Evolutionary conservation across 257 asterid species (phyloP), one percentile per base, ranked within the genome.

Genomic region (Lycium ferocissimum): DNA sequence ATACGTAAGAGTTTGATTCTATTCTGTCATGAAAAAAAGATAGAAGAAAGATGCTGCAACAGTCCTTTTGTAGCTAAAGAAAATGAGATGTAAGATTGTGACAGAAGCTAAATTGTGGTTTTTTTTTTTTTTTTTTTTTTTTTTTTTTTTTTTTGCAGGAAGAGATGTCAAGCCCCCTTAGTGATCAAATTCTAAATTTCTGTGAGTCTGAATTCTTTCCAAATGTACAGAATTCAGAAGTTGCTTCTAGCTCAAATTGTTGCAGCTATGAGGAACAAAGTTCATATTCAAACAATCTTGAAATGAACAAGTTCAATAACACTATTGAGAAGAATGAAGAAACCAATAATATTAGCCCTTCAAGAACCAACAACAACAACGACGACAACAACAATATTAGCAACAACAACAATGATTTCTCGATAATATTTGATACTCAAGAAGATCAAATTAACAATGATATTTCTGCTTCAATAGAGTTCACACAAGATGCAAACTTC

Each of bases 401-500:
- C 76, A 82, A 59, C 18, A 83, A 76, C 82, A 84, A 70, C 3
- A 80, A 81, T 80, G 89, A 80, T 73, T 85, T 89, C 1, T 87
- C 93, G 5, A 83, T 89, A 20, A 66, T 91, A n/a, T 91, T 91
- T 82, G 95, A 90, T 85, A 45, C 88, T 14, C 67, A 88, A 1
- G 91, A 91, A 7, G 97, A 93, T 49, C 66, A 78, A 53, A 61
- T 90, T 6, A 97, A 92, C 5, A 92, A 93, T 6, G 98, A 95
- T 89, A 95, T 96, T 4, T 93, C 98, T 0, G 94, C 92, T 10
- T 93, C 98, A 5, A 92, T 96, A 81, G 98, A 96, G 69, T 95
- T 96, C 88, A 88, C 87, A 14, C 86, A 90, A 4, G 88, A 92
- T 9, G 89, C 95, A 3, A 85, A 88, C 33, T 92, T 90, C 84